Evolutionary conservation across 176 grass and related monocot genomes (phyloP), one percentile per base, ranked within the genome.

Genomic region (Bolboschoenus planiculmis): DNA sequence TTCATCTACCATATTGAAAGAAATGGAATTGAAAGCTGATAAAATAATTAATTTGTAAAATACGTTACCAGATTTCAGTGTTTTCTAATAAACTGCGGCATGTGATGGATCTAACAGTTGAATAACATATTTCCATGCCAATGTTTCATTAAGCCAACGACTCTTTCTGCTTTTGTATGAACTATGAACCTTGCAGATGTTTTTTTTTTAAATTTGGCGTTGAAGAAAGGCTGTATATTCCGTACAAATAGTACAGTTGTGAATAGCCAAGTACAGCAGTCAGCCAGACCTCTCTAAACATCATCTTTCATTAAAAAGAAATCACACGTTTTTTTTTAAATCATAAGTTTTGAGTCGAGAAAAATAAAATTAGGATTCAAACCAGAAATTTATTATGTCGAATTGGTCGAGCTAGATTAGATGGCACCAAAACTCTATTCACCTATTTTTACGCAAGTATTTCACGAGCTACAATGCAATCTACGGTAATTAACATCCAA

Each of bases 1-100:
- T 87, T 95, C 96, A 26, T 87, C 77, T 9, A 34, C 73, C 4
- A 8, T 99, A 31, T 90, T 95, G 57, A 83, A 81, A 54, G 87
- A 99, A 56, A 64, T 90, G 20, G 78, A 88, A 39, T 78, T 62
- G 79, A 81, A 68, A 85, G 74, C 78, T 13, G 15, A 59, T 37
- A 21, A 14, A 23, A 56, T 37, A 80, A 58, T 42, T 24, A 35
- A 23, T 48, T 75, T 43, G 23, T 75, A 50, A 50, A 18, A 46
- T 4, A 14, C 27, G 39, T 46, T 73, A 11, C 14, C 10, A 24
- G 6, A 64, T 35, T 73, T 73, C 4, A 73, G 37, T 67, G 5
- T 67, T n/a, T 13, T 16, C 30, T n/a, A 67, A 9, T 67, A 39
- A 39, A 67, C 34, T 67, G 63, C 16, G 8, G 63, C 63, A 67